Conservation (phyloP, 2,329 filamentous ascomycete genomes). For the Graphiopsis chlorocephala region DNA sequence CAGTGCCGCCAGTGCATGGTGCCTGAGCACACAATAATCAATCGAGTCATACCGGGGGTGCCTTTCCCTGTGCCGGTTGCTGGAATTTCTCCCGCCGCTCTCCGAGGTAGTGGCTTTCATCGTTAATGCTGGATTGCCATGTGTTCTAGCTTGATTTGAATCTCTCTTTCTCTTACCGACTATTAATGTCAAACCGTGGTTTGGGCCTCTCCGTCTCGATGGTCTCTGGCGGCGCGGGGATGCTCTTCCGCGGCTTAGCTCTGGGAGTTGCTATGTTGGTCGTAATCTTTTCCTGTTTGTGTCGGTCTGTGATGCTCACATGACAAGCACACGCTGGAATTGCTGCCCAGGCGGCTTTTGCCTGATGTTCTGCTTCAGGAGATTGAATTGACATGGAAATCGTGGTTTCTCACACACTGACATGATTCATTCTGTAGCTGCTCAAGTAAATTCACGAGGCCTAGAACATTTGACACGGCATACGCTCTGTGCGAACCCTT, state of each 20-base stretch:
- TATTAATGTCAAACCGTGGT: not conserved
- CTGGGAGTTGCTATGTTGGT: not conserved
- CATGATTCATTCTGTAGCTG: not conserved
- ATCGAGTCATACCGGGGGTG: slow-evolving; percentile 9
- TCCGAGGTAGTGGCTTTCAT: not conserved
- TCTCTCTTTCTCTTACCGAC: slow-evolving; percentile 2
- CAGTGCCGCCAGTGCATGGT: not conserved
- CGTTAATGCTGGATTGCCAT: slow-evolving; percentile 5
- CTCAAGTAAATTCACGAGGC: not conserved
- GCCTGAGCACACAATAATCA: not conserved
- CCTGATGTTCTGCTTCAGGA: not conserved
- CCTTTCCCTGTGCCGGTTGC: not conserved
- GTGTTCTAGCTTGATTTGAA: not conserved
- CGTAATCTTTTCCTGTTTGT: not conserved
- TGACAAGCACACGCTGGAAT: not conserved
- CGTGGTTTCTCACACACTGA: not conserved
- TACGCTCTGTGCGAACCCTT: not conserved
- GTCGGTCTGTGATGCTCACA: not conserved
- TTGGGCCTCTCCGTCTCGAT: not conserved
- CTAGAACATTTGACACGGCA: not conserved
- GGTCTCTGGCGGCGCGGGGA: not conserved
- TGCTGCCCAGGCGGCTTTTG: not conserved
- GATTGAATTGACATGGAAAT: not conserved
- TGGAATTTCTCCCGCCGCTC: not conserved
- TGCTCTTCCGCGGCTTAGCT: slow-evolving; percentile 1